Evolutionary conservation across 2,329 filamentous ascomycete species (phyloP).

Genomic region (Dactylellina leptospora): DNA sequence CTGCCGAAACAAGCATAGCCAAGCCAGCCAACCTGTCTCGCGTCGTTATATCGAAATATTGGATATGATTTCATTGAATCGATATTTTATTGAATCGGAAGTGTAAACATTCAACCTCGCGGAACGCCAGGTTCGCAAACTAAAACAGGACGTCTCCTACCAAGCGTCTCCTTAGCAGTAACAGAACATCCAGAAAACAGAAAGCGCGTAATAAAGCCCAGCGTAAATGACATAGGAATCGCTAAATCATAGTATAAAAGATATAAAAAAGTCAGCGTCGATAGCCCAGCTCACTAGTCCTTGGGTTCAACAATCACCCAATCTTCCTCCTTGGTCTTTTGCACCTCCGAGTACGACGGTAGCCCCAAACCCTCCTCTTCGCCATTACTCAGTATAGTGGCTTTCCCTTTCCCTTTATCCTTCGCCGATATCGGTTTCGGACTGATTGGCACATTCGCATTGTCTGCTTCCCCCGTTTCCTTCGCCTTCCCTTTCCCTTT

Average conservation of each 20-base stretch:
- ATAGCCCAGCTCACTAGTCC: constrained; percentile 2
- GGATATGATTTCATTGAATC: neutral
- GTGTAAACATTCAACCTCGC: neutral
- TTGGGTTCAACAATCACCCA: constrained; percentile 44
- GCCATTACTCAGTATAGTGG: constrained; percentile 11
- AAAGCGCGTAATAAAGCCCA: neutral
- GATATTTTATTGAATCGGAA: neutral
- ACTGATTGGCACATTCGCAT: constrained; percentile 14
- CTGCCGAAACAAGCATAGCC: no score
- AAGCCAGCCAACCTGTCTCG: no score
- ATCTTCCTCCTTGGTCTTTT: constrained; percentile 27
- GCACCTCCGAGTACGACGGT: constrained; percentile 32
- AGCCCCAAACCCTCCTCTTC: constrained; percentile 19
- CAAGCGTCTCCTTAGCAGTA: no score
- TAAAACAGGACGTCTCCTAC: no score
- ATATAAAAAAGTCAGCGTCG: neutral
- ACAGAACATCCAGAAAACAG: no score
- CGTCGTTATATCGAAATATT: no score
- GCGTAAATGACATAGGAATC: neutral
- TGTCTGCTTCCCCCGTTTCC: neutral
- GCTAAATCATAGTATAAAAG: neutral
- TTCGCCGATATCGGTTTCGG: constrained; percentile 38
- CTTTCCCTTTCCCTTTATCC: constrained; percentile 48
- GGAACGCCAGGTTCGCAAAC: constrained; percentile 18
- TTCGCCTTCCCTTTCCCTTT: constrained; percentile 29